Conservation (phyloP, 257 asterid species). For the Coffea eugenioides region DNA sequence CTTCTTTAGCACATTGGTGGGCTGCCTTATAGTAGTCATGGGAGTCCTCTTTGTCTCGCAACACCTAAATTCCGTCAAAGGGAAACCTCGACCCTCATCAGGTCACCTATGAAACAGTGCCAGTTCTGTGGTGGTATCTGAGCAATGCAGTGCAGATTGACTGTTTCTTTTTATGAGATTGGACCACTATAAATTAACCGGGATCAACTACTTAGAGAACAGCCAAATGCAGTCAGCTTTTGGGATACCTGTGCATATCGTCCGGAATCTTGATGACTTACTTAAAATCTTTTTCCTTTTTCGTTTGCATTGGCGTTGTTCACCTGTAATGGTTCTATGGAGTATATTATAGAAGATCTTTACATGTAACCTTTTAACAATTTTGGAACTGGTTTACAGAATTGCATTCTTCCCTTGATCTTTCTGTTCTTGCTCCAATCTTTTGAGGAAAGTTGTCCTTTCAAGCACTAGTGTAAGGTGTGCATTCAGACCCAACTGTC, state of each 20-base stretch:
- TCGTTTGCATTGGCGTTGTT: not conserved
- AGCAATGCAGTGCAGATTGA: not conserved
- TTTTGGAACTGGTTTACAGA: not conserved
- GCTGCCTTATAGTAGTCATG: slow-evolving; percentile 91
- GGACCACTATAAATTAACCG: not conserved
- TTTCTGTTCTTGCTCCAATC: not conserved
- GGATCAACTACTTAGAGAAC: not conserved
- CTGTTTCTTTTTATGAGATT: not conserved
- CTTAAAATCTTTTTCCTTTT: not conserved
- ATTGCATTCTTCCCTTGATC: not conserved
- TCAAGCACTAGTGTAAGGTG: not conserved
- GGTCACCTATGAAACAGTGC: slow-evolving; percentile 45
- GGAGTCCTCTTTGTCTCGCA: slow-evolving; percentile 86
- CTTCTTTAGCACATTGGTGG: slow-evolving; percentile 94
- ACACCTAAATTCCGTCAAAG: slow-evolving; percentile 69
- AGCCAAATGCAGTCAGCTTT: not conserved
- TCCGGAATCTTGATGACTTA: not conserved
- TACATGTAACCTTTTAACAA: slow-evolving; percentile 1
- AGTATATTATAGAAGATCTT: not conserved
- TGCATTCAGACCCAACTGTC: not conserved
- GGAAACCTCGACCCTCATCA: slow-evolving; percentile 66
- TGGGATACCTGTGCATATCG: not conserved
- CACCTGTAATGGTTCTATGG: not conserved
- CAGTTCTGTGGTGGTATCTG: not conserved
- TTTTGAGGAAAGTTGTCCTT: not conserved